Conservation (phyloP, 1,139 yeast genomes). For the Ogataea hybrid region DNA sequence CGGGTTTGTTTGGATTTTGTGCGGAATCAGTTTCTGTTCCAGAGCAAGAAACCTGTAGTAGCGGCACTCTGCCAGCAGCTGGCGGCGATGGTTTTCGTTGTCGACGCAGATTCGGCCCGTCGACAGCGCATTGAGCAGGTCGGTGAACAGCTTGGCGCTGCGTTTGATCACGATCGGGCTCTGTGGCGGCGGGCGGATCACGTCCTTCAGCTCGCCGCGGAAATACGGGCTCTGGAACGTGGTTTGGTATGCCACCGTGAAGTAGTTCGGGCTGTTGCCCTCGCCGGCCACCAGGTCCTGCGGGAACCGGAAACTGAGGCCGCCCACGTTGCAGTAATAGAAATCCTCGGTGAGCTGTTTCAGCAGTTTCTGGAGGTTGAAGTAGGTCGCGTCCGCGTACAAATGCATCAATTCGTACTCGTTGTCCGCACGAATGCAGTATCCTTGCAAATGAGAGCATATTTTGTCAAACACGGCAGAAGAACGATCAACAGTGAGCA, state of each 20-base stretch:
- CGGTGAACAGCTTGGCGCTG: conserved; percentile 57
- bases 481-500: conserved; percentile 74
- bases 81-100: conserved; percentile 52
- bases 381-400: conserved; percentile 73
- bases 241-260: conserved; percentile 58
- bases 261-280: conserved; percentile 78
- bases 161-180: conserved; percentile 54
- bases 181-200: conserved; percentile 77
- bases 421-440: conserved; percentile 54
- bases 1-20: conserved; percentile 51
- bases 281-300: conserved; percentile 47
- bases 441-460: conserved; percentile 75
- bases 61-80: conserved; percentile 64
- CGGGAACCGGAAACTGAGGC: conserved; percentile 57
- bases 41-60: conserved; percentile 75
- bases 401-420: conserved; percentile 63
- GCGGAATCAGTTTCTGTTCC: conserved; percentile 66
- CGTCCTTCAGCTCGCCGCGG: conserved; percentile 38
- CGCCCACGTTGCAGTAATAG: conserved; percentile 62
- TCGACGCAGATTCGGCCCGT: conserved; percentile 51
- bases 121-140: conserved; percentile 52
- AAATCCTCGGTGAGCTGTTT: conserved; percentile 51
- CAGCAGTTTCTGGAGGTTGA: conserved; percentile 58
- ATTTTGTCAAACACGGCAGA: conserved; percentile 67
- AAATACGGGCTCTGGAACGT: conserved; percentile 46